Conservation (phyloP, 441 rosid species). For the Syzygium malaccense region DNA sequence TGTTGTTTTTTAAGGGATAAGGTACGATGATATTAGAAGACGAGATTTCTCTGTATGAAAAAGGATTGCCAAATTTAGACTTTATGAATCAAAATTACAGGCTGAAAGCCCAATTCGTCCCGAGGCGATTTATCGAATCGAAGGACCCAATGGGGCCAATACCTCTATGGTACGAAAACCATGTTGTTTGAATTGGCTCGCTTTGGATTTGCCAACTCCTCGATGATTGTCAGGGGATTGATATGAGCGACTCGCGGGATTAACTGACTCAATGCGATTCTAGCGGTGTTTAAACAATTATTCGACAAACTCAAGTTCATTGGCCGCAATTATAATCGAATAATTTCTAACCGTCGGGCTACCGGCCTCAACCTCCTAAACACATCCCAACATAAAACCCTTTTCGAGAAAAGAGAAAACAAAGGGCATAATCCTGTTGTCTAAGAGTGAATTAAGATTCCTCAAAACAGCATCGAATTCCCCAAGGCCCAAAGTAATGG, state of each 20-base stretch:
- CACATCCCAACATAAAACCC: neutral
- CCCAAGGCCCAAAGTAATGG: neutral
- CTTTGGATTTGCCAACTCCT: neutral
- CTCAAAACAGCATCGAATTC: neutral
- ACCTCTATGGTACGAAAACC: rapidly evolving
- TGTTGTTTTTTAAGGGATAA: neutral
- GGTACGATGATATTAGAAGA: neutral
- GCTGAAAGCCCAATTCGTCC: neutral
- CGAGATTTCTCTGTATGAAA: neutral
- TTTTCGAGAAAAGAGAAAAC: neutral
- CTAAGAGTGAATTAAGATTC: neutral
- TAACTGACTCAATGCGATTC: neutral
- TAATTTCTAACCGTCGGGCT: neutral
- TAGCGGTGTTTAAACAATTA: neutral
- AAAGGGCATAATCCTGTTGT: neutral
- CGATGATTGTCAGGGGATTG: neutral
- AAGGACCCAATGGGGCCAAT: neutral
- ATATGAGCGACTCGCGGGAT: neutral
- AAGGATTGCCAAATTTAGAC: neutral
- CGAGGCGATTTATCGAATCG: neutral
- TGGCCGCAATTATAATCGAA: neutral
- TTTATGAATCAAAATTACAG: neutral
- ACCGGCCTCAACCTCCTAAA: neutral
- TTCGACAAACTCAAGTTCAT: neutral
- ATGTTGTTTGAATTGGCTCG: neutral